Evolutionary conservation across 345 rosid genomes (phyloP), one percentile per base, ranked within the genome.

Genomic region (Aurinia saxatilis): DNA sequence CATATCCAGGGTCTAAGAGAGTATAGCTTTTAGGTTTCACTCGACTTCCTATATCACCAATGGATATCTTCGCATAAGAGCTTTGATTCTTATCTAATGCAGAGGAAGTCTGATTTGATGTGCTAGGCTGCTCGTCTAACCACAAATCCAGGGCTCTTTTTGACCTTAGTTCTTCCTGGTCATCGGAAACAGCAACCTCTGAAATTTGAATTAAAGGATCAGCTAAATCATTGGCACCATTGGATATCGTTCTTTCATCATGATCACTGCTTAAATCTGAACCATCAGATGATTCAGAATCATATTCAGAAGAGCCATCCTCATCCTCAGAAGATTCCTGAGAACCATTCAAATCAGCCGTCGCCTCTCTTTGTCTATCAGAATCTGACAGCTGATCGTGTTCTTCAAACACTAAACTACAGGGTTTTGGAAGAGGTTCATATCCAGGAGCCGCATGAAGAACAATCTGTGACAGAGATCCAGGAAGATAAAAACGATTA

Each of bases 391-490:
- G 60, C 68, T 73, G 78, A 44, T 68, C 73, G 12, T 63, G 73
- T 61, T 77, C 84, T 61, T 82, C 81, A 67, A 61, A 52, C 19
- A 71, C 78, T 47, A 81, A 65, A 73, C 82, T 82, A 66, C 95
- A 80, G 41, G 99, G 95, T 77, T 87, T 90, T 50, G 99, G 97
- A 70, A 93, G 96, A 75, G 99, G 87, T 77, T 90, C 97, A 72
- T 93, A 93, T 29, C 95, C 97, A n/a, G 99, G 99, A 59, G 99
- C 99, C 13, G 97, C 96, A 80, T 93, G 99, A 73, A 87, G 85
- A 70, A 93, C 99, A 53, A 93, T 84, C 69, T 87, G 97, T 3
- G 99, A 93, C 61, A 93, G 90, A 63, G 97, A 87, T 56, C 97
- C 97, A 63, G 97, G 99, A 47, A 93, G 97, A 79, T 87, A 90